Evolutionary conservation across 2,329 filamentous ascomycete species (phyloP), one percentile per base, ranked within the genome.

Genomic region (Rasamsonia emersonii): DNA sequence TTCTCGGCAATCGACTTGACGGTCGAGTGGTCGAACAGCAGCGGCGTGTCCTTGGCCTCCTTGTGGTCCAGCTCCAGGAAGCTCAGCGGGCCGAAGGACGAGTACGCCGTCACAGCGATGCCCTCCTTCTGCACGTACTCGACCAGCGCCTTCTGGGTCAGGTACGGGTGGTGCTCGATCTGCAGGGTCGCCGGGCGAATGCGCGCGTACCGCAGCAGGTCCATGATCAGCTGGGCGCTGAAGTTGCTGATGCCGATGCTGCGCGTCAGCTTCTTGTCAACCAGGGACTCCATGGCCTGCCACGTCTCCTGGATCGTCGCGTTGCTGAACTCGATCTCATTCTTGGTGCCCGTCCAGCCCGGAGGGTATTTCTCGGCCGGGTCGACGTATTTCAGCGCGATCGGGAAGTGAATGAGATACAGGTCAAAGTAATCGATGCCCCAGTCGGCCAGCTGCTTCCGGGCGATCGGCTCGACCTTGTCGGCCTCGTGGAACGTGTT

Each of bases 101-200:
- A 86, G 70, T 91, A 93, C 30, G 82, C 85, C 3, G 84, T 91
- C 36, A 93, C 71, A 45, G 70, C 68, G 47, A 93, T 79, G 39
- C 76, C 75, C 63, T 86, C 71, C 33, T 66, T 62, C 65, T 81
- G 70, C 48, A 79, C 80, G 31, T 85, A 75, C 49, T 75, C 65
- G 49, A 91, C 58, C 32, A 93, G 73, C 33, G 77, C 71, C 38
- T 68, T 61, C 70, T 93, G 85, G 39, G 82, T 79, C 37, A 89
- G 75, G 71, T 88, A 91, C 16, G 85, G 85, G 71, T 93, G 86
- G 67, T 89, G 83, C 70, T 93, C 85, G 59, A 93, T 79, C 70
- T 93, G 86, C 39, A 91, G 77, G 24, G 81, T 79, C 23, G 83
- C 80, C 6, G 84, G 82, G 26, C 70, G 70, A 60, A 86, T 74